Evolutionary conservation across 2,329 filamentous ascomycete species (phyloP), one percentile per base, ranked within the genome.

Genomic region (Drechslerella dactyloides): DNA sequence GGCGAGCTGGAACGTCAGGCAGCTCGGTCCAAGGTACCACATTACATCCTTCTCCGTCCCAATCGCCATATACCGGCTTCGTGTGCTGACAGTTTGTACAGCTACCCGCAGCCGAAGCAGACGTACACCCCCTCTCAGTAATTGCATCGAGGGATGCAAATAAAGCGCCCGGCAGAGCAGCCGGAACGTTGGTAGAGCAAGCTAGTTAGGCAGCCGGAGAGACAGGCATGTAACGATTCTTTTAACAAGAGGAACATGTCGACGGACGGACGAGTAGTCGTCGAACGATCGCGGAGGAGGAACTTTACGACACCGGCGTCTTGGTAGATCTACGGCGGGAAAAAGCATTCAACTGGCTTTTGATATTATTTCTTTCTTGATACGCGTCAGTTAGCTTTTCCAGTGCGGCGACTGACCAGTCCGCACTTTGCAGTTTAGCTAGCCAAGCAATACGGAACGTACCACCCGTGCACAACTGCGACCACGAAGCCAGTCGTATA

Each of bases 21-120:
- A 97, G 83, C 84, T 97, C 77, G 94, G 94, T 77, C 93, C 93
- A 82, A 94, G 92, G 89, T 97, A 89, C 85, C 90, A 75, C 56
- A 57, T 17, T 46, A n/a, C n/a, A n/a, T 42, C 27, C 51, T 23
- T 24, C 30, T 23, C 5, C 7, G 23, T 35, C 21, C 1, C 2
- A 21, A 17, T 55, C n/a, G 17, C 27, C 21, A 23, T 63, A 19
- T 6, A 37, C n/a, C n/a, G n/a, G n/a, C n/a, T n/a, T n/a, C n/a
- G n/a, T n/a, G 37, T 27, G 24, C 46, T 69, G 33, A 60, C 17
- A n/a, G 10, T 27, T 46, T 56, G 60, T 74, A 73, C 79, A 92
- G 90, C 76, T 93, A 87, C 83, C 90, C 90, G 76, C 90, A 87
- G 84, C 90, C 90, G 78, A 93, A 93, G 85, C 87, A 93, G 81